Base-by-base conservation (phyloP, 1,139 yeast genomes). In the Groenewaldozyma sp. region DNA sequence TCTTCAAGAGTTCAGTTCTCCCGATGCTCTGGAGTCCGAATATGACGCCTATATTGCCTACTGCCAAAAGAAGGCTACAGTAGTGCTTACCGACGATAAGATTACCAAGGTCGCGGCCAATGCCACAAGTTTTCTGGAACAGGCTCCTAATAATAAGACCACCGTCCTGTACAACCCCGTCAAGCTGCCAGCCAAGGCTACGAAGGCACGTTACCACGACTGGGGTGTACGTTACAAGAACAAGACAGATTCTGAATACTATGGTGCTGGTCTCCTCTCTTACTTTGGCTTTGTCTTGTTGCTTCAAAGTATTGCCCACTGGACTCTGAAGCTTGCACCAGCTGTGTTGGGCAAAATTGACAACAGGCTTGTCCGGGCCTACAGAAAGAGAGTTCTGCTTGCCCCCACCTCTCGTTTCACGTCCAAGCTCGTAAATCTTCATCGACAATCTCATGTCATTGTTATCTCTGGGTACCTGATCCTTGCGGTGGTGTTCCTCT, bases 381-480 rank as follows among this genome's bases (percentile, higher is more conserved):
- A 48, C 36, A 34, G 51, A 13, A 41, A 43, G 28, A 34, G 31
- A 11, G 31, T 45, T 10, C 18, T 45, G 5, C 28, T 49, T 29
- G 77, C 82, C 2, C 74, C 82, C 1, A 53, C 70, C n/a, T 63
- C 65, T 37, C 56, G 58, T 4, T 58, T 58, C 36, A 59, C 59
- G 9, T 79, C 74, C 49, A 65, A 69, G 34, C 62, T 65, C 34
- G 60, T 65, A 39, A 52, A 71, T 28, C 56, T 77, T n/a, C 91
- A 91, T 1, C 72, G 82, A 1, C 68, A 87, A 46, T 59, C 68
- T 35, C 87, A 77, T 56, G 54, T 75, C 0, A 45, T 72, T 7
- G 61, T 72, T 34, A 55, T 78, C 7, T 42, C 60, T n/a, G 63
- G 71, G 7, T 73, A 70, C 53, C 49, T 70, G 7, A 51, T 66